These are phyloP conservation scores for Peronospora farinosa DNA, from an alignment of 352 stramenopile species.

Conservation along the genomic window DNA sequence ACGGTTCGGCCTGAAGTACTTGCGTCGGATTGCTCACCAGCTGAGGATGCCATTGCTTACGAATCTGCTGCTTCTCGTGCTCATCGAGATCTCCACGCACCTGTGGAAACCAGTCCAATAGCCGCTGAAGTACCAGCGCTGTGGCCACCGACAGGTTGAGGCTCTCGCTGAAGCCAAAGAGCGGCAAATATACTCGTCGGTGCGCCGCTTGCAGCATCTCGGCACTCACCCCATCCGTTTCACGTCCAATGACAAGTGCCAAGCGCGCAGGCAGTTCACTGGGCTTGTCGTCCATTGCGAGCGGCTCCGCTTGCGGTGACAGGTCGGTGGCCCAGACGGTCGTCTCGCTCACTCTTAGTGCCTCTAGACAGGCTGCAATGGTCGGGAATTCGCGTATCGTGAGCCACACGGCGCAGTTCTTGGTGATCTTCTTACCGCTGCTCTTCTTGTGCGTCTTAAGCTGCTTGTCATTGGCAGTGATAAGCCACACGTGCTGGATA, in stretches of 20 bases:
- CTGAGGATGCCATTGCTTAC: conserved; percentile 52
- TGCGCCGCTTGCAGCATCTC: conserved; percentile 87
- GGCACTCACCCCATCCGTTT: conserved; percentile 85
- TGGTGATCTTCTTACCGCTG: conserved; percentile 69
- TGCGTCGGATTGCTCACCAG: conserved; percentile 66
- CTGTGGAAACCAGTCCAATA: conserved; percentile 72
- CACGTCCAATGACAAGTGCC: conserved; percentile 90
- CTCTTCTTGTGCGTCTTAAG: conserved; percentile 55
- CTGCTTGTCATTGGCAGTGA: conserved; percentile 55
- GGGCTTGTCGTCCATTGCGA: conserved; percentile 38
- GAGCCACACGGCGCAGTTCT: conserved; percentile 81
- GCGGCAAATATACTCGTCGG: conserved; percentile 88
- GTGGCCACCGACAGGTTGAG: conserved; percentile 91
- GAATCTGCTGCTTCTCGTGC: conserved; percentile 43
- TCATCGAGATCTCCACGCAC: conserved; percentile 51
- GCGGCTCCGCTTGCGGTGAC: conserved; percentile 55
- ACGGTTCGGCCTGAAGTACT: conserved; percentile 42
- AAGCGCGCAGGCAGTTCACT: conserved; percentile 75
- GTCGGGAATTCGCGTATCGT: conserved; percentile 80
- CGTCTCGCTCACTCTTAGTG: conserved; percentile 51
- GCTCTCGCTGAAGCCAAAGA: conserved; percentile 91
- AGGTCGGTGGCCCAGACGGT: conserved; percentile 90
- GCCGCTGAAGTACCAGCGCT: conserved; percentile 86
- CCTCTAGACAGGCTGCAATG: conserved; percentile 73
- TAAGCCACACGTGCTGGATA: conserved; percentile 89